Evolutionary conservation across 805 yeast genomes (phyloP), one percentile per base, ranked within the genome.

Genomic region (Ogataea pilisensis): DNA sequence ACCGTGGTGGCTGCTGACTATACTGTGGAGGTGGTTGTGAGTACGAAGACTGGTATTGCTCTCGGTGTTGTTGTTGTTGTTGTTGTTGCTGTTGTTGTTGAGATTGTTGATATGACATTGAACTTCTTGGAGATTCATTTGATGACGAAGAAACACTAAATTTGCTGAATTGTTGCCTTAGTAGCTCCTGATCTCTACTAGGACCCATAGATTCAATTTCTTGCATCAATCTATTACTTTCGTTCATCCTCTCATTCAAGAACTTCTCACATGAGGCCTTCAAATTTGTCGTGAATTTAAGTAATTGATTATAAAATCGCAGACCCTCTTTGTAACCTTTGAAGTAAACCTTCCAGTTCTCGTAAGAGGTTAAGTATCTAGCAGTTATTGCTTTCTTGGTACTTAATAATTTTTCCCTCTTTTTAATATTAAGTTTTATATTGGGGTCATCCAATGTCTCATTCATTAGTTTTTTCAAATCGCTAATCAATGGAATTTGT

Each of bases 311-410:
- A 59, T 91, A 91, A 55, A 87, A 85, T 9, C 64, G 70, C 8
- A 63, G 51, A 0, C 95, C 95, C 48, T 77, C 80, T 13, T 65
- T 61, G 40, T 77, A 58, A 5, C 95, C 95, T 6, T 65, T 65
- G 11, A 66, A 60, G 49, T 80, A 82, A 13, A 72, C 71, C 28
- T 68, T 68, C 80, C 90, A 88, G 16, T 66, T 64, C 7, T 72
- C 68, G 50, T 72, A 74, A 2, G 88, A 81, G 6, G 63, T 57
- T 38, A 72, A 59, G 41, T 75, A 65, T 34, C 67, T 64, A 5
- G 63, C 66, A 36, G 70, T 70, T 50, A 67, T 57, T 56, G 60
- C 49, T 48, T 44, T 53, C 54, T 44, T 61, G 63, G 51, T 58
- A 62, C 57, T 63, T 54, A n/a, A 55, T 40, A 39, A 72, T 63